Conservation (phyloP, 305 asterid species). For the Solanum chacoense region DNA sequence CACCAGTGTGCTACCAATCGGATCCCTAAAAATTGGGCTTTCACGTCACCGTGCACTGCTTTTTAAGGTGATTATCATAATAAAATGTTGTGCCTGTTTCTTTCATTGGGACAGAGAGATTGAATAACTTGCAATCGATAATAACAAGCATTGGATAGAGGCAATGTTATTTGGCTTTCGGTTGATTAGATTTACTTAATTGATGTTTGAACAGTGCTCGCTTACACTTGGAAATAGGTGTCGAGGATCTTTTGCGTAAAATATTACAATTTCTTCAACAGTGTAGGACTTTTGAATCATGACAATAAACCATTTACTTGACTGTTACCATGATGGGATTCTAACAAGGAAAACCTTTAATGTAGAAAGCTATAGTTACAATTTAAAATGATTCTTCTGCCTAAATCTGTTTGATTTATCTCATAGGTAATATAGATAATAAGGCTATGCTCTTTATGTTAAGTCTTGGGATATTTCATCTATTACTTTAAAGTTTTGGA, state of each 20-base stretch:
- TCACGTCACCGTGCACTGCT: slow-evolving; percentile 98
- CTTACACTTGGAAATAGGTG: neutral
- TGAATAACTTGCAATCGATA: neutral
- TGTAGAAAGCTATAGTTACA: neutral
- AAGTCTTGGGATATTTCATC: neutral
- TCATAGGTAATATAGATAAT: neutral
- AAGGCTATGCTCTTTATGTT: neutral
- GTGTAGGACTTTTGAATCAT: neutral
- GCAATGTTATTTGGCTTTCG: neutral
- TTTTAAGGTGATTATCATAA: slow-evolving; percentile 58
- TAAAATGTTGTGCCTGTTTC: neutral
- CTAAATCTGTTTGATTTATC: neutral
- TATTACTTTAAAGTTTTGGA: neutral
- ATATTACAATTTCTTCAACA: neutral
- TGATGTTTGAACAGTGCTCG: neutral
- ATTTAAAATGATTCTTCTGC: neutral
- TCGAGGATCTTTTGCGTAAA: neutral
- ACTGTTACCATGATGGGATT: neutral
- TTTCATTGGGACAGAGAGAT: neutral
- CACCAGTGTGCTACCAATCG: slow-evolving; percentile 84
- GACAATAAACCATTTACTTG: neutral
- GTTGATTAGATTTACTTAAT: neutral
- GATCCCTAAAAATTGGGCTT: slow-evolving; percentile 81
- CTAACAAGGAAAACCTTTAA: neutral
- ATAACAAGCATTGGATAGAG: neutral